Conservation (phyloP, 306 rosid species). For the Sechiopsis laciniata region DNA sequence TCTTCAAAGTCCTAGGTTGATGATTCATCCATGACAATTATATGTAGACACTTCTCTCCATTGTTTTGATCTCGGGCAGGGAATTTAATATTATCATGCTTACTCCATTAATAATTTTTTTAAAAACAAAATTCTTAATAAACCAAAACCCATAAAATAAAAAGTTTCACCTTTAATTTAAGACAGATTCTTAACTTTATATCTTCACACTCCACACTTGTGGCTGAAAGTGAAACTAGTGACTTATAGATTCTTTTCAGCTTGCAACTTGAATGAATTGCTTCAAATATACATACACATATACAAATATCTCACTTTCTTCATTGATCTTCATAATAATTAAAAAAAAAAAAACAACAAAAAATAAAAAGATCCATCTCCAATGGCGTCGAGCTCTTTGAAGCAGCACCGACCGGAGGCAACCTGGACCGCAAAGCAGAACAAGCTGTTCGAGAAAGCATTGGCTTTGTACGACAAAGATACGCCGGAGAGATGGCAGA, state of each 20-base stretch:
- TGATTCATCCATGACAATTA: too few relatives aligned
- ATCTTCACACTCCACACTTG: slow-evolving; percentile 16
- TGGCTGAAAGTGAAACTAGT: too few relatives aligned
- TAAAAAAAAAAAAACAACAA: too few relatives aligned
- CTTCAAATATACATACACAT: background rate
- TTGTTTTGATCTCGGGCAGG: too few relatives aligned
- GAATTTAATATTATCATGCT: too few relatives aligned
- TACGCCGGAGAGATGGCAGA: slow-evolving; percentile 56
- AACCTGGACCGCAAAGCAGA: slow-evolving; percentile 51
- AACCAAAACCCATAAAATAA: background rate
- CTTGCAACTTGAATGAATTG: background rate
- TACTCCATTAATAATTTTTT: too few relatives aligned
- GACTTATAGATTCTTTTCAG: slow-evolving; percentile 20
- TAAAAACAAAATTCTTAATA: background rate
- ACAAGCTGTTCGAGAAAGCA: slow-evolving; percentile 54
- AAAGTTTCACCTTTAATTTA: slow-evolving; percentile 10
- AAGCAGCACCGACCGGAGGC: slow-evolving; percentile 25
- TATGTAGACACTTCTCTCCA: too few relatives aligned
- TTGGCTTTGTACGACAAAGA: slow-evolving; percentile 55
- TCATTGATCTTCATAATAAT: background rate
- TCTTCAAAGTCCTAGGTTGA: too few relatives aligned
- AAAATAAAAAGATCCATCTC: background rate
- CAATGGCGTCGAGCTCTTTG: slow-evolving; percentile 16
- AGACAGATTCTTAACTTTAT: background rate
- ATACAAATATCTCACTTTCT: background rate